Evolutionary conservation across 345 rosid species (phyloP).

Genomic region (Eucalyptus cloeziana): DNA sequence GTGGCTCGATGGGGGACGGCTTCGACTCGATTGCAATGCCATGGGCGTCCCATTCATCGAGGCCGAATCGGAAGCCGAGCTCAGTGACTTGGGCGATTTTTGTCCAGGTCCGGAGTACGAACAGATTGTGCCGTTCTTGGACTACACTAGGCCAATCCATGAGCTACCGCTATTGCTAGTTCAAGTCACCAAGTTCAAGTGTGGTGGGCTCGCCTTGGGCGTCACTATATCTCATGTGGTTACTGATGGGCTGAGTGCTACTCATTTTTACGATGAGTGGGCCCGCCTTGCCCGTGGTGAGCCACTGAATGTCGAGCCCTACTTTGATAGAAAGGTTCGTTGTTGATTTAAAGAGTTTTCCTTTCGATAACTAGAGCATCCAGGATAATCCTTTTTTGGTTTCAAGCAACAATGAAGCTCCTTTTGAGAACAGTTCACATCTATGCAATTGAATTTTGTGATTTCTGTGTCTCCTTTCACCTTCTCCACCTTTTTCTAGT

Average conservation of each 20-base stretch:
- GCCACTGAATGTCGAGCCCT: too few species aligned
- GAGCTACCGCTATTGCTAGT: too few species aligned
- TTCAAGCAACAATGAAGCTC: not conserved
- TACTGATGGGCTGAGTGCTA: not conserved
- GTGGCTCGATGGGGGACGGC: slow-evolving; percentile 5
- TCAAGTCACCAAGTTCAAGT: slow-evolving; percentile 11
- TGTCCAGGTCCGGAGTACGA: too few species aligned
- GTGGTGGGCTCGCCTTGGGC: slow-evolving; percentile 34
- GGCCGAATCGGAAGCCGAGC: slow-evolving; percentile 4
- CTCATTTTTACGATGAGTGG: too few species aligned
- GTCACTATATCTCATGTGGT: slow-evolving; percentile 28
- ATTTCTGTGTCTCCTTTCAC: not conserved
- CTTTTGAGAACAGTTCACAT: not conserved
- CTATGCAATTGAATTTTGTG: not conserved
- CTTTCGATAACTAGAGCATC: too few species aligned
- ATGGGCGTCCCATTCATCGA: slow-evolving; percentile 19
- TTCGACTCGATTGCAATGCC: slow-evolving; percentile 36
- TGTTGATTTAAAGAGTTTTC: too few species aligned
- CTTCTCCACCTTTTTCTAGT: not conserved
- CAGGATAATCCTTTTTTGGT: too few species aligned
- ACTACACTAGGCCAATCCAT: too few species aligned
- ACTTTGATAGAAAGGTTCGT: too few species aligned
- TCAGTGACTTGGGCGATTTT: too few species aligned
- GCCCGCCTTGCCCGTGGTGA: too few species aligned
- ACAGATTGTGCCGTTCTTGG: too few species aligned